Evolutionary conservation across 768 basidiomycete species (phyloP).

Genomic region (Kwoniella heveanensis): DNA sequence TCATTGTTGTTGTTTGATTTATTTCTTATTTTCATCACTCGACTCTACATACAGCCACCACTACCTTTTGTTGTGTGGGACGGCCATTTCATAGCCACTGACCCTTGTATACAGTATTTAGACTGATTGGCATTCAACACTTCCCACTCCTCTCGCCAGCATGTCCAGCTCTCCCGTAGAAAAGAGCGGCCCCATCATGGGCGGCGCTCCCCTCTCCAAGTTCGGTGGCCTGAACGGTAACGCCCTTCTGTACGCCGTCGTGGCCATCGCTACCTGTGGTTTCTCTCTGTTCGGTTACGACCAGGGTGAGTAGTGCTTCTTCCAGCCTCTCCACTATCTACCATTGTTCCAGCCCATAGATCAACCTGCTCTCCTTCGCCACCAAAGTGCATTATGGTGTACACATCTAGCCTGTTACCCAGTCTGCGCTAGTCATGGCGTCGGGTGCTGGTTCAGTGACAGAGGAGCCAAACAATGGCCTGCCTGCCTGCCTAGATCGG

Average conservation of each 20-base stretch:
- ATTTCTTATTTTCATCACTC: not conserved
- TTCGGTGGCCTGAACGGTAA: slow-evolving; percentile 49
- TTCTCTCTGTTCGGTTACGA: slow-evolving; percentile 54
- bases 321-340: not conserved
- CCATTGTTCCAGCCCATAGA: too few species aligned
- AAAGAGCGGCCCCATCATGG: slow-evolving; percentile 13
- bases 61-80: not conserved
- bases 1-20: not conserved
- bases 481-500: not conserved
- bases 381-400: too few species aligned
- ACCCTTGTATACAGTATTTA: too few species aligned
- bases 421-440: too few species aligned
- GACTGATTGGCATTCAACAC: too few species aligned
- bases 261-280: slow-evolving; percentile 47
- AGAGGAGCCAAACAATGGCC: not conserved
- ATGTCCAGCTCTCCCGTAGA: slow-evolving; percentile 23
- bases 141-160: not conserved
- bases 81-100: not conserved
- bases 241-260: slow-evolving; percentile 42
- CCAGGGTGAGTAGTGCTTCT: slow-evolving; percentile 36
- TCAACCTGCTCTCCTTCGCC: too few species aligned
- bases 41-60: not conserved
- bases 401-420: too few species aligned
- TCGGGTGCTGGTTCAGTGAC: too few species aligned
- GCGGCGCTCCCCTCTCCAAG: slow-evolving; percentile 28